phyloP scores from a whole-genome alignment of 257 asterid genomes.

The Paulownia fortunei region DNA sequence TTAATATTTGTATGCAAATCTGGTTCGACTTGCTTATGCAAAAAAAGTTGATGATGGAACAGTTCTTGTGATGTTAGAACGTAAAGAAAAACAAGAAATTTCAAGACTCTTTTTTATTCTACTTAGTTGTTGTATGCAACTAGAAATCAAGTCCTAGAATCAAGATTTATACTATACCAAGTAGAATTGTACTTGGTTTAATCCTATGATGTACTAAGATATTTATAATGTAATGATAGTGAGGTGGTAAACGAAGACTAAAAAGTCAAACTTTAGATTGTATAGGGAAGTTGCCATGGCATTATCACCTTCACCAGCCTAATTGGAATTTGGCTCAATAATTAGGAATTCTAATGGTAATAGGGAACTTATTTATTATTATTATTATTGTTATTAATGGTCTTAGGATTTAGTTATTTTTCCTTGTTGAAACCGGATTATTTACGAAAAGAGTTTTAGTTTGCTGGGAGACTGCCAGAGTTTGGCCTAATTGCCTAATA shows the following conservation, averaged over 20 bases:
- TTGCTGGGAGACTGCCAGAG: background rate
- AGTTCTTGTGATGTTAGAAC: background rate
- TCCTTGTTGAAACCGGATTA: no score
- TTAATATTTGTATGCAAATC: background rate
- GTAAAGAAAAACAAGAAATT: background rate
- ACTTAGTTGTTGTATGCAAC: background rate
- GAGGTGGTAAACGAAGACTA: background rate
- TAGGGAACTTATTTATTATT: background rate
- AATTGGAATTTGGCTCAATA: background rate
- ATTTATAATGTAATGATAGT: background rate
- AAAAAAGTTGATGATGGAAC: background rate
- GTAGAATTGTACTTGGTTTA: background rate
- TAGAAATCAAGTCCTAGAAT: background rate
- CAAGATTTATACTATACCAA: background rate
- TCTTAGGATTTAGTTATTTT: background rate
- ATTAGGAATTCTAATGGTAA: background rate
- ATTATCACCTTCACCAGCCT: background rate
- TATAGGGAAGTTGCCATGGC: background rate
- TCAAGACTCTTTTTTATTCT: background rate
- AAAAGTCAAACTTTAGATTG: background rate
- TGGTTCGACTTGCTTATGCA: no score
- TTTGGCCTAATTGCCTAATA: conserved; percentile 2
- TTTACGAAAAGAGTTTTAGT: background rate
- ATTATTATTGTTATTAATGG: background rate
- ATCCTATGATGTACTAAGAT: background rate